Evolutionary conservation across 495 filamentous ascomycete species (phyloP).

Genomic region (Neurospora hispaniola): DNA sequence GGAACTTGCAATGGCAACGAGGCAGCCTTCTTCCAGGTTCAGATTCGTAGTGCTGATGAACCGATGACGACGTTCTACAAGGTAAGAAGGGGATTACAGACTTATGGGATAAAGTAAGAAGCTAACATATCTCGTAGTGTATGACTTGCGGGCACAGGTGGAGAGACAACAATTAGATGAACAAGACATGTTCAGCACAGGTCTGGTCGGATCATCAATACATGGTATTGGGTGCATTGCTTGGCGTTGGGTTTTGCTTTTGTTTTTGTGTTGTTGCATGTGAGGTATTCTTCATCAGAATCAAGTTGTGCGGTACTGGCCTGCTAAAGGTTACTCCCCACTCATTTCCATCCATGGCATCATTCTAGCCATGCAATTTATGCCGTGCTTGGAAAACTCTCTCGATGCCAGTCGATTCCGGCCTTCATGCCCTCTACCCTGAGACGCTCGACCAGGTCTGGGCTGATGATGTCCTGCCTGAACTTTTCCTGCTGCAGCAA

Average conservation of each 20-base stretch:
- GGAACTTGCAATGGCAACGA: slow-evolving; percentile 63
- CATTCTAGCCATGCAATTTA: background rate
- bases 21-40: slow-evolving; percentile 91
- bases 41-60: slow-evolving; percentile 97
- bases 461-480: slow-evolving; percentile 68
- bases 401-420: slow-evolving; percentile 36
- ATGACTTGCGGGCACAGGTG: slow-evolving; percentile 47
- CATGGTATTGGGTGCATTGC: slow-evolving; percentile 15
- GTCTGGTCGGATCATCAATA: slow-evolving; percentile 3
- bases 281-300: slow-evolving; percentile 2
- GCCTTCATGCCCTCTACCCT: slow-evolving; percentile 45
- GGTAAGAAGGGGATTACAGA: slow-evolving; percentile 36
- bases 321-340: background rate
- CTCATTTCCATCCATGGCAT: background rate
- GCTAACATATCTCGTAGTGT: slow-evolving; percentile 35
- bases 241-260: slow-evolving; percentile 11
- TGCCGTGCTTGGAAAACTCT: slow-evolving; percentile 12
- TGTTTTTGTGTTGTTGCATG: slow-evolving; percentile 4
- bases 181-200: background rate
- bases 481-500: slow-evolving; percentile 76
- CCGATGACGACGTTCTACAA: slow-evolving; percentile 95
- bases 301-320: background rate
- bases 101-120: background rate
- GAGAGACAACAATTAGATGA: slow-evolving; percentile 40
- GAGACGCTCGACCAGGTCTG: slow-evolving; percentile 56